These are phyloP conservation scores for Erythrobasidium hasegawianum DNA, from an alignment of 1,284 basidiomycete species.

Conservation along the genomic window DNA sequence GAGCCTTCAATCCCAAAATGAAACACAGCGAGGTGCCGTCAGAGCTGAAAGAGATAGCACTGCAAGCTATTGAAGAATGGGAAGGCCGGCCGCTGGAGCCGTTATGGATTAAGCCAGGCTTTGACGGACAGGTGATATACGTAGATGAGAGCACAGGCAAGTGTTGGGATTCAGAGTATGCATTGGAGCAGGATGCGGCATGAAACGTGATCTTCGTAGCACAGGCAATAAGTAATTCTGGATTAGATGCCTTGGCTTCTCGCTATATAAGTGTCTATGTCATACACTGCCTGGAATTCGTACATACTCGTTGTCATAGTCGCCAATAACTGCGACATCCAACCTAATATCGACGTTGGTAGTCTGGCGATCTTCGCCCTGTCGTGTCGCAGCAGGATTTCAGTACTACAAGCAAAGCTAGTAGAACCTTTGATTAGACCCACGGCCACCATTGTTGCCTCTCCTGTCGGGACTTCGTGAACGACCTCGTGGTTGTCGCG, in stretches of 20 bases:
- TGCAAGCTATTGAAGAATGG: conserved; percentile 22
- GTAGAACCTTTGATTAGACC: neutral
- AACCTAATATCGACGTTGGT: neutral
- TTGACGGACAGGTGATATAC: conserved; percentile 31
- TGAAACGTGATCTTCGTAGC: neutral
- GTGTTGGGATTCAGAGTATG: conserved; percentile 27
- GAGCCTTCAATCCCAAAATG: conserved; percentile 19
- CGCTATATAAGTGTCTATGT: too few relatives aligned
- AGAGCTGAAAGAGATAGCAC: conserved; percentile 31
- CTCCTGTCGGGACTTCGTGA: conserved; percentile 16
- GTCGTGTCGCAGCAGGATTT: neutral
- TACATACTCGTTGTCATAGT: too few relatives aligned
- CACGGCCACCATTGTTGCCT: neutral
- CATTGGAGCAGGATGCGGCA: neutral
- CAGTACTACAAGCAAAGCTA: neutral
- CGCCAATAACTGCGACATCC: too few relatives aligned
- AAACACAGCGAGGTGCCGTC: conserved; percentile 19
- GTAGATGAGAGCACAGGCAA: conserved; percentile 7
- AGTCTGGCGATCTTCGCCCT: conserved; percentile 18
- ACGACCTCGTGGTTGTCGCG: conserved; percentile 7
- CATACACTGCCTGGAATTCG: too few relatives aligned
- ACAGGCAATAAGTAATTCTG: too few relatives aligned
- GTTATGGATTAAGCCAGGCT: conserved; percentile 32
- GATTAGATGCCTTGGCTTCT: too few relatives aligned
- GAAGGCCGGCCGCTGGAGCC: conserved; percentile 19